phyloP scores from a whole-genome alignment of 371 early-diverging fungal species.

The Fennellomyces sp. region DNA sequence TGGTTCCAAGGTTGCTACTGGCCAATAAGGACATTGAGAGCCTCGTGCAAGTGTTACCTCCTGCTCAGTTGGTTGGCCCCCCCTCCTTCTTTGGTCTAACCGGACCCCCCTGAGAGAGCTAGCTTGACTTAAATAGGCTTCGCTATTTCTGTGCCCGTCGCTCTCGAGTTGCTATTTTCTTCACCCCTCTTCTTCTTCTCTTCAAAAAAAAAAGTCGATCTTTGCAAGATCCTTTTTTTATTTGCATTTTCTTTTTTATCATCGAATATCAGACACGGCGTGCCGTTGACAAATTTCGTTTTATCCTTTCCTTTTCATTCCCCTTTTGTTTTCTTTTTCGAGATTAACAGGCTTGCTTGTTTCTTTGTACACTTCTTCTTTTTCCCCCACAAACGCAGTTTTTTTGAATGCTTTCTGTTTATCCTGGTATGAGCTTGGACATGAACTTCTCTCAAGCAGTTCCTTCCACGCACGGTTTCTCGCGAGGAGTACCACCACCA shows the following conservation, averaged over 20 bases:
- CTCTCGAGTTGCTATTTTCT: conserved; percentile 5
- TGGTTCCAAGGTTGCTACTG: conserved; percentile 14
- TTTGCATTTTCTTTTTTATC: conserved; percentile 1
- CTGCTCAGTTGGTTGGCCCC: neutral
- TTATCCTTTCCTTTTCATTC: conserved; percentile 1
- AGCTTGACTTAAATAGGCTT: conserved; percentile 4
- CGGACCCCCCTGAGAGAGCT: conserved; percentile 5
- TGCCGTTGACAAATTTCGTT: conserved; percentile 16
- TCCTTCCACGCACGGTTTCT: conserved; percentile 10
- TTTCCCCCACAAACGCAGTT: conserved; percentile 4
- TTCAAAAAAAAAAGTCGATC: conserved; percentile 19
- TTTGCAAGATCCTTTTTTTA: conserved; percentile 27
- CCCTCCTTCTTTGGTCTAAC: conserved; percentile 11
- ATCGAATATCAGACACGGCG: conserved; percentile 13
- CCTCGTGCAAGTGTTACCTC: conserved; percentile 20
- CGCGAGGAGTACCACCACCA: conserved; percentile 6
- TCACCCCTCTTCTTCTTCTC: conserved; percentile 9
- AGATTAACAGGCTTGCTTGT: conserved; percentile 19
- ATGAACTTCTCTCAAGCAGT: conserved; percentile 20
- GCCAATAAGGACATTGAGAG: conserved; percentile 10
- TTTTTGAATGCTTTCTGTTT: conserved; percentile 28
- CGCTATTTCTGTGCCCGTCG: neutral
- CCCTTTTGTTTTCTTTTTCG: neutral
- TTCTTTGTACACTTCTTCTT: conserved; percentile 7
- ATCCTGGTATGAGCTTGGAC: conserved; percentile 25